Evolutionary conservation across 805 yeast species (phyloP).

Genomic region (Metschnikowia matae): DNA sequence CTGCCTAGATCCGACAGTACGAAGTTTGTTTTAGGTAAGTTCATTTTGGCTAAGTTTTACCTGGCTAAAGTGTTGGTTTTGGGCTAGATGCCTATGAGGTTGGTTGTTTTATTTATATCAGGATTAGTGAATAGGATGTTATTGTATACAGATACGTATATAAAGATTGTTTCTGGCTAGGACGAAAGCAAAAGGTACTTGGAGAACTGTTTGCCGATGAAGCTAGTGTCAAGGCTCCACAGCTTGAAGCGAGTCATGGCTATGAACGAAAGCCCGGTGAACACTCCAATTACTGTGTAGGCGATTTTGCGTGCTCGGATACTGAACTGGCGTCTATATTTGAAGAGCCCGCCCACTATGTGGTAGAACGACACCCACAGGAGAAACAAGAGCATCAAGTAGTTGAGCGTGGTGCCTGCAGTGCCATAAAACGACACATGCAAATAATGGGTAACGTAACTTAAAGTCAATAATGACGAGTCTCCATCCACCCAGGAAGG

Average conservation of each 20-base stretch:
- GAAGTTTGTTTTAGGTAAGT: not conserved
- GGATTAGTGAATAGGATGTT: not conserved
- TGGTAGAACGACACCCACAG: conserved; percentile 44
- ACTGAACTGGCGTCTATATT: conserved; percentile 41
- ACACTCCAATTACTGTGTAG: conserved; percentile 36
- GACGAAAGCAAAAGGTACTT: conserved; percentile 20
- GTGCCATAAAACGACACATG: conserved; percentile 12
- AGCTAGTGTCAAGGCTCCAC: conserved; percentile 24
- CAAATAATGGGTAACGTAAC: conserved; percentile 40
- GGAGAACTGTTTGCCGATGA: conserved; percentile 26
- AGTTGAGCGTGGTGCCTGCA: conserved; percentile 12
- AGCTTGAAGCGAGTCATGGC: conserved; percentile 30
- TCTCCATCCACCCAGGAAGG: conserved; percentile 64
- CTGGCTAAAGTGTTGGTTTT: too few species aligned
- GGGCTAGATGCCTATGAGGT: conserved; percentile 3
- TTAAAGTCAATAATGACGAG: conserved; percentile 50
- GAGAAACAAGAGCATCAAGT: conserved; percentile 15
- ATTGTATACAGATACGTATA: not conserved
- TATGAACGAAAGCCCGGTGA: conserved; percentile 34
- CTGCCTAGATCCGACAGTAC: not conserved
- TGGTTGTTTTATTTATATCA: not conserved
- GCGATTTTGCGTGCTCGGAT: conserved; percentile 41
- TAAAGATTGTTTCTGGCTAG: not conserved
- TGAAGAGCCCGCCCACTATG: conserved; percentile 48
- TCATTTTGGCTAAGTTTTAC: not conserved